A percentile compares a stretch with the other conserved stretches of the same genome.
phyloP scores from a whole-genome alignment of 495 filamentous ascomycete genomes.

The Penicillium canariense region DNA sequence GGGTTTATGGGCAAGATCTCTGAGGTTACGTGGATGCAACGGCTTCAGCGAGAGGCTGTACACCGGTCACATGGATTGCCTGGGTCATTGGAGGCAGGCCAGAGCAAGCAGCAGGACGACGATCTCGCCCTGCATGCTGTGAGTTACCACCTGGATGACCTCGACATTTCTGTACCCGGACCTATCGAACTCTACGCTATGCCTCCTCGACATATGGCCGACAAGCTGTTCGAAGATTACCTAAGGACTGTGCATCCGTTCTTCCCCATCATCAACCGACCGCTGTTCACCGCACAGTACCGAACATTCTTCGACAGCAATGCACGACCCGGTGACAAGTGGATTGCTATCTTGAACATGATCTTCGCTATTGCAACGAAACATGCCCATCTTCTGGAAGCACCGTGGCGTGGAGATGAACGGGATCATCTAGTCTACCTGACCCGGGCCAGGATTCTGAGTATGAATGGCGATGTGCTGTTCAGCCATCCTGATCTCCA shows the following conservation, averaged over 20 bases:
- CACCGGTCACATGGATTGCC: constrained; percentile 34
- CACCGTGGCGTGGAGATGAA: constrained; percentile 47
- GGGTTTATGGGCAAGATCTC: constrained; percentile 68
- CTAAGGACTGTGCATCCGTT: constrained; percentile 57
- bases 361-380: constrained; percentile 64
- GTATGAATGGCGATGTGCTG: constrained; percentile 28
- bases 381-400: constrained; percentile 54
- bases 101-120: constrained; percentile 10
- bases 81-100: constrained; percentile 27
- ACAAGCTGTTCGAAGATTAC: constrained; percentile 56
- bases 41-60: constrained; percentile 38
- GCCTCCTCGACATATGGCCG: constrained; percentile 52
- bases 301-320: constrained; percentile 41
- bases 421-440: constrained; percentile 50
- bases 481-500: constrained; percentile 48
- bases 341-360: constrained; percentile 63
- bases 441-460: constrained; percentile 17
- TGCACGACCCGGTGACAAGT: constrained; percentile 48
- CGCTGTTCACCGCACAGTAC: constrained; percentile 46
- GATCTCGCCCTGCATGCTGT: constrained; percentile 34
- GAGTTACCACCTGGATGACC: constrained; percentile 60
- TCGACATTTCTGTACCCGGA: constrained; percentile 46
- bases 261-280: constrained; percentile 59
- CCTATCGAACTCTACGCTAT: constrained; percentile 53
- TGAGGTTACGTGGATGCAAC: constrained; percentile 61